Conservation (phyloP, 352 stramenopile genomes). For the Pythium dissimile region DNA sequence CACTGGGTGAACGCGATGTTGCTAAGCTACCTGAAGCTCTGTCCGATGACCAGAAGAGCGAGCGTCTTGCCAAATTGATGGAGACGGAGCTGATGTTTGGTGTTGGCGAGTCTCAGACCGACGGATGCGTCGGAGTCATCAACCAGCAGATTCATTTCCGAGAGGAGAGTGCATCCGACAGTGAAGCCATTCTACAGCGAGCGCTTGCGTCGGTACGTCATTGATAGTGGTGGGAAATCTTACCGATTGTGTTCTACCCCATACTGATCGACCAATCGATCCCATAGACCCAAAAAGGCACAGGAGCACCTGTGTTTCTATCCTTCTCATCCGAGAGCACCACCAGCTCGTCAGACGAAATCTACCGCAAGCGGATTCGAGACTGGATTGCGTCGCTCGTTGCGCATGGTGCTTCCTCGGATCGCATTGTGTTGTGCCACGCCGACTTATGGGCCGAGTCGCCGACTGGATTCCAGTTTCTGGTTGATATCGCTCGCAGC, state of each 20-base stretch:
- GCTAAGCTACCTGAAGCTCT: constrained; percentile 15
- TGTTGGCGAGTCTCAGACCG: constrained; percentile 20
- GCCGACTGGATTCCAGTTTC: constrained; percentile 24
- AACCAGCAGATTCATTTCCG: constrained; percentile 61
- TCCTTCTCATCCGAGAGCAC: constrained; percentile 40
- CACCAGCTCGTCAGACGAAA: neutral
- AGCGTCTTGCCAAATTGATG: constrained; percentile 47
- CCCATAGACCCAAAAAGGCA: constrained; percentile 47
- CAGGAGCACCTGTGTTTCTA: constrained; percentile 56
- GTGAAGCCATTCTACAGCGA: constrained; percentile 29
- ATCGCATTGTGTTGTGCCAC: constrained; percentile 62
- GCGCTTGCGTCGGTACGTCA: constrained; percentile 34
- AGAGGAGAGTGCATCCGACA: constrained; percentile 4
- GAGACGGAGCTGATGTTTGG: constrained; percentile 75
- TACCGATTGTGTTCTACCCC: constrained; percentile 4
- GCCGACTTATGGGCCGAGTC: constrained; percentile 58
- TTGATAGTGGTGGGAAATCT: neutral
- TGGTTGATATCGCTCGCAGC: constrained; percentile 34
- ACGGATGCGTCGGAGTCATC: constrained; percentile 42
- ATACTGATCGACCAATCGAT: no score
- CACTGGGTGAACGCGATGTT: constrained; percentile 36
- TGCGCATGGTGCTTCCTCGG: constrained; percentile 26
- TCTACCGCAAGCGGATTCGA: constrained; percentile 3
- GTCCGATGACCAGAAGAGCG: constrained; percentile 28
- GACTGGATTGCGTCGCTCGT: constrained; percentile 39